Base-by-base conservation (phyloP, 768 basidiomycete species). In the Boletus rufocinnamomeus region DNA sequence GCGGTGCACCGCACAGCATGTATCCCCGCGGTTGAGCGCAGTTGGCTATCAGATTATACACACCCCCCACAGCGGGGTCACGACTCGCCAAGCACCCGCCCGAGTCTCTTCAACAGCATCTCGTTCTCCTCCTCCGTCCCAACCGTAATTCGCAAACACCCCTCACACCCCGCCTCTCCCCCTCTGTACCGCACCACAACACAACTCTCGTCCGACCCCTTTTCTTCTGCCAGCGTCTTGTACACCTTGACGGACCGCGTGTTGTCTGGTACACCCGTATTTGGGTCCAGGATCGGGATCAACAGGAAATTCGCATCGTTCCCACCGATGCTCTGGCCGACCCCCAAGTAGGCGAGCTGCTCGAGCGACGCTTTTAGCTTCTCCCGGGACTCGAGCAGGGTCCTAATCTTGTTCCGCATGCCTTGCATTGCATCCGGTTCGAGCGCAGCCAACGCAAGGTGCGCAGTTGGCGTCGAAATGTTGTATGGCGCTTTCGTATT, bases 401-500 rank as follows among this genome's bases (percentile, higher is more conserved):
- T 82, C 6, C 72, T 52, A 9, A 90, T 78, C 69, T 93, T 92
- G 45, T 66, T 41, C n/a, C 77, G 80, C 89, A 95, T 95, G 19
- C 70, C 61, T 1, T 73, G 58, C 14, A 97, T 63, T 4, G 91
- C 87, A 19, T 73, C 67, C 3, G 85, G 80, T 0, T 90, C 84
- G 32, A 98, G 83, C 0, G 96, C 93, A 11, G 88, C 79, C 17
- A 86, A 72, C 0, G 94, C 95, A 25, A 98, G 83, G 30, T 84
- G 75, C 14, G 96, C 93, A 7, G 93, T 93, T 0, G 95, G 95
- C 0, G 88, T 82, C 17, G 95, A 95, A 63, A 99, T 86, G 73
- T 97, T 98, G 79, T 98, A 99, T 0, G 97, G 97, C 1, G 96
- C 97, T 72, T 99, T 99, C 28, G 95, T 91, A 72, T 98, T 98